Evolutionary conservation across 2,329 filamentous ascomycete genomes (phyloP), one percentile per base, ranked within the genome.

Genomic region (Aspergillus unguis): DNA sequence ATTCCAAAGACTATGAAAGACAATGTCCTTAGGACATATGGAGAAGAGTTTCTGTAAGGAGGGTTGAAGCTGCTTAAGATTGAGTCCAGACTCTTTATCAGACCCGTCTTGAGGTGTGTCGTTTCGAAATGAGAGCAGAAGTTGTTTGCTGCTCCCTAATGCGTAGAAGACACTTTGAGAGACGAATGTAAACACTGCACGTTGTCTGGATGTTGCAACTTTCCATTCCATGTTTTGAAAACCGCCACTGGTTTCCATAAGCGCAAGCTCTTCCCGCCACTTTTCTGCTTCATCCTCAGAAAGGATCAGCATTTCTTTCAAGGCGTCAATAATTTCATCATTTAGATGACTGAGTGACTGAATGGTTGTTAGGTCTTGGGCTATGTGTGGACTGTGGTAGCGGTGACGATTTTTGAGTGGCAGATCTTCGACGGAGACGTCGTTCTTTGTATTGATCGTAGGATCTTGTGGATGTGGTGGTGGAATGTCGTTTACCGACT

Each of bases 81-180:
- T 66, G 36, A 70, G 60, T 8, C 53, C 60, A 11, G 50, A 53
- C 33, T 49, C 27, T 10, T 50, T 26, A 36, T 28, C 48, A 23
- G 37, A 42, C 25, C 51, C 44, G 23, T 44, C 51, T 17, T 17
- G 4, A 46, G 40, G 2, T 50, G 46, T 32, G 53, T 46, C n/a
- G 50, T 54, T 57, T 48, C 66, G 62, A 60, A 77, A 76, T 6
- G 75, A 77, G 36, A 56, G 62, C 4, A 76, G 47, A 7, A 78
- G 66, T 42, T 74, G 69, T 29, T 59, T 65, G 25, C 71, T 66
- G 47, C 63, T 70, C 55, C 75, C 71, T 41, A 78, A 55, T 10
- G 73, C 67, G 54, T 72, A 78, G 52, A 70, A 73, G 1, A 76
- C 65, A 49, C 74, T 77, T 54, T 77, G 76, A 6, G 68, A 65